Evolutionary conservation across 176 grass and related monocot species (phyloP).

Genomic region (Rhynchospora tenuis): DNA sequence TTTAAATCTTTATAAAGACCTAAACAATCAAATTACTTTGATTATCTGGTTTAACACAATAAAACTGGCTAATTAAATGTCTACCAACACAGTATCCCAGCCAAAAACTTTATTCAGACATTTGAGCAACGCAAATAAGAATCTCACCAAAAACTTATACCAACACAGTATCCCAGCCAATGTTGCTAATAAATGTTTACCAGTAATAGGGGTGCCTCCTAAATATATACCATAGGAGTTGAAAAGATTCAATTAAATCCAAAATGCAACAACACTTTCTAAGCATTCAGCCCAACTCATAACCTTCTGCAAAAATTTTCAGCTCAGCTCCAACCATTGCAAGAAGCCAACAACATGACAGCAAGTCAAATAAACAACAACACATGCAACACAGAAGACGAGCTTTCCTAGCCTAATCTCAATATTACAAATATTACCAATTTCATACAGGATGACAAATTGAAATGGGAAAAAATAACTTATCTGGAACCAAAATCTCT

Average conservation of each 20-base stretch:
- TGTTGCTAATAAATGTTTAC: no score
- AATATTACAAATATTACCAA: neutral
- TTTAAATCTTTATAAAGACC: no score
- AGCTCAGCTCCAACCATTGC: neutral
- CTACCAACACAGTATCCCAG: no score
- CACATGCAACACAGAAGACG: neutral
- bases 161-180: no score
- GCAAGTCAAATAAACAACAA: neutral
- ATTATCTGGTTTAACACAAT: no score
- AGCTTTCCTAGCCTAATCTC: neutral
- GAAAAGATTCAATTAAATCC: neutral
- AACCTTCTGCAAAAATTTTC: neutral
- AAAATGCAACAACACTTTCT: neutral
- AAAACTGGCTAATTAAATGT: no score
- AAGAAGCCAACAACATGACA: neutral
- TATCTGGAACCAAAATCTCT: constrained; percentile 15
- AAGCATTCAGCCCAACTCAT: no score
- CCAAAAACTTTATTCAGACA: no score
- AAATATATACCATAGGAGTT: neutral
- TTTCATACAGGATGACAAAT: neutral
- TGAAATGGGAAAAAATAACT: neutral
- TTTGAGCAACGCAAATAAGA: no score
- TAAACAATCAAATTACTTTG: no score
- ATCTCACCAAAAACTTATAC: no score
- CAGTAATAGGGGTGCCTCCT: no score